Evolutionary conservation across 2,329 filamentous ascomycete species (phyloP).

Genomic region (Penicillium sp.): DNA sequence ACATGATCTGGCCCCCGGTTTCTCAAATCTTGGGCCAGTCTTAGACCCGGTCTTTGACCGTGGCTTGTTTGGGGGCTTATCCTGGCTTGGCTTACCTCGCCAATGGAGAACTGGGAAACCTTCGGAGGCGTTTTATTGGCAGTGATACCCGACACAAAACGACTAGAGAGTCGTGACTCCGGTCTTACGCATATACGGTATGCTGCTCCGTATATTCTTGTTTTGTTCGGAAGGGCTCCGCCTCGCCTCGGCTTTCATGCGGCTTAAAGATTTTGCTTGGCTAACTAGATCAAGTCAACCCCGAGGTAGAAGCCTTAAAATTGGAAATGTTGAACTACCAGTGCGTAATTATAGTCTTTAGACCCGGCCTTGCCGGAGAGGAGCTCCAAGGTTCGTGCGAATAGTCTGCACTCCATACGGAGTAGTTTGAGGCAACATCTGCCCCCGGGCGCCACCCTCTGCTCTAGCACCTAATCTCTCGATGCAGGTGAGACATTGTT

Average conservation of each 20-base stretch:
- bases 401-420: not conserved
- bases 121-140: not conserved
- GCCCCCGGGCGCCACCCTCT: not conserved
- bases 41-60: not conserved
- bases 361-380: not conserved
- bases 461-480: not conserved
- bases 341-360: not conserved
- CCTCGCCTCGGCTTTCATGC: not conserved
- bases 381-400: not conserved
- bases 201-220: not conserved
- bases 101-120: not conserved
- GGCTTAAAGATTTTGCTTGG: not conserved
- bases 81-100: not conserved
- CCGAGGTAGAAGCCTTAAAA: not conserved
- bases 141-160: not conserved
- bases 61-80: not conserved
- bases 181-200: not conserved
- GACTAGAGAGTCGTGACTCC: not conserved
- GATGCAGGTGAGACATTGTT: not conserved
- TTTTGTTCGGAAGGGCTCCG: not conserved
- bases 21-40: not conserved
- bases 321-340: not conserved
- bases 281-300: not conserved
- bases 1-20: constrained; percentile 1
- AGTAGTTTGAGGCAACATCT: not conserved